Conservation (phyloP, 192 early-diverging fungal species). For the Rhizoclosmatium sp. region DNA sequence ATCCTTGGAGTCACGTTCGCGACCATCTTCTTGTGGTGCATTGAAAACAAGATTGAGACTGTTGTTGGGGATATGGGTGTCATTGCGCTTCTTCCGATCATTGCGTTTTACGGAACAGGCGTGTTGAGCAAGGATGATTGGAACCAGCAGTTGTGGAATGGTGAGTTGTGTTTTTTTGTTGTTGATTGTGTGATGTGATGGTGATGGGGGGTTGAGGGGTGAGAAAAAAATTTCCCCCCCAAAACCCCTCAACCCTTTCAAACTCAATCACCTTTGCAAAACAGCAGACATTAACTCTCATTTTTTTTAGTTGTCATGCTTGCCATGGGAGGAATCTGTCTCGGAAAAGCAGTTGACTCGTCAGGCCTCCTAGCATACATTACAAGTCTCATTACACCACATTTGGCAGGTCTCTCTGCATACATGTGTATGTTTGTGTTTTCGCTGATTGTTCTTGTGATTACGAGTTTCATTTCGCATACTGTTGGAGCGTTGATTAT, state of each 20-base stretch:
- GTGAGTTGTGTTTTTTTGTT: slow-evolving; percentile 65
- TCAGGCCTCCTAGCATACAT: slow-evolving; percentile 85
- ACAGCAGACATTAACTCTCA: background rate
- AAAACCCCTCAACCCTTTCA: too few relatives aligned
- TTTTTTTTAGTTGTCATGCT: slow-evolving; percentile 57
- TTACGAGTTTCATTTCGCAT: slow-evolving; percentile 93
- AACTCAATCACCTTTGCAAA: too few relatives aligned
- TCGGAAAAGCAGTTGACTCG: slow-evolving; percentile 90
- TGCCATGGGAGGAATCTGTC: slow-evolving; percentile 95
- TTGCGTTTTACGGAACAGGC: slow-evolving; percentile 88
- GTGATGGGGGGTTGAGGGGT: too few relatives aligned
- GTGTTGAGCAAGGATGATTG: slow-evolving; percentile 95
- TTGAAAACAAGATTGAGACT: slow-evolving; percentile 74
- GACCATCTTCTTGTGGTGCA: slow-evolving; percentile 92
- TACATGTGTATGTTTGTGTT: slow-evolving; percentile 81
- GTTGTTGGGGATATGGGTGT: slow-evolving; percentile 96
- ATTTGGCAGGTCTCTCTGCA: slow-evolving; percentile 70
- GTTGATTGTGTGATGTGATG: background rate
- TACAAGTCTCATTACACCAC: slow-evolving; percentile 70
- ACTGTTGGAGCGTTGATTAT: slow-evolving; percentile 96
- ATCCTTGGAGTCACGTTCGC: slow-evolving; percentile 74
- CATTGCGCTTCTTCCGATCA: slow-evolving; percentile 89
- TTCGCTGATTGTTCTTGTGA: slow-evolving; percentile 78
- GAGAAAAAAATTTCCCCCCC: too few relatives aligned
- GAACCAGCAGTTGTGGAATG: slow-evolving; percentile 95